Percentiles rank a stretch among this genome's conserved stretches.
Conservation (phyloP, 441 rosid genomes). For the Gossypium gossypioides region DNA sequence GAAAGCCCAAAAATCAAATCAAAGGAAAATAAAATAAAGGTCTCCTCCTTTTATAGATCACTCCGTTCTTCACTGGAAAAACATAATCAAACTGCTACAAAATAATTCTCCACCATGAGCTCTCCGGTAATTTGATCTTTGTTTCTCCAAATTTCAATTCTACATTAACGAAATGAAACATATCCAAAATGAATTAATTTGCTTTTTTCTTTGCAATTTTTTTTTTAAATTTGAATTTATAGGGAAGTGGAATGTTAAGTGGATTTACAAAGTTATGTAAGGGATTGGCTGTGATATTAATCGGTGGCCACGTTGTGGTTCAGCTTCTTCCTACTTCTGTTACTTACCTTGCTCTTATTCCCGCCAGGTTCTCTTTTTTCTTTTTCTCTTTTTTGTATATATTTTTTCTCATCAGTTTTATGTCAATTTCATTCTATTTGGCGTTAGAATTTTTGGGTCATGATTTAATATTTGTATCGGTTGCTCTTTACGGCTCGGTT, state of each 20-base stretch:
- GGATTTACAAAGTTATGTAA: conserved; percentile 89
- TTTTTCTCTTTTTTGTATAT: neutral
- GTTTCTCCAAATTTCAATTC: conserved; percentile 25
- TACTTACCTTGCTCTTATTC: conserved; percentile 73
- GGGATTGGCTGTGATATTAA: conserved; percentile 71
- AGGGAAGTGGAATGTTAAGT: conserved; percentile 54
- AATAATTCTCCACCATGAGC: conserved; percentile 39
- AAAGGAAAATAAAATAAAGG: neutral
- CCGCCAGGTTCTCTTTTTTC: conserved; percentile 51
- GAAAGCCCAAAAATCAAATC: neutral
- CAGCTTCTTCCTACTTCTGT: conserved; percentile 67
- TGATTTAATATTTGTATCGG: neutral
- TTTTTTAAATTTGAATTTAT: neutral
- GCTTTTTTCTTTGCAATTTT: neutral
- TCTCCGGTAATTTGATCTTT: conserved; percentile 31
- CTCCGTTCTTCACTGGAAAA: neutral
- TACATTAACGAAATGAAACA: neutral
- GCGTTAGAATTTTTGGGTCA: neutral
- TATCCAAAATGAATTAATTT: neutral
- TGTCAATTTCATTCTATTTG: neutral
- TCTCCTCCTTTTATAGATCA: neutral
- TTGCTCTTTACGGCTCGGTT: neutral
- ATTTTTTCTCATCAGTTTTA: neutral
- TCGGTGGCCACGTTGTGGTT: conserved; percentile 62
- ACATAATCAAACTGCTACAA: neutral